Percentiles rank a stretch among this genome's conserved stretches.
Evolutionary conservation across 2,329 filamentous ascomycete genomes (phyloP).

Genomic region (Trichocomaceae sp.): DNA sequence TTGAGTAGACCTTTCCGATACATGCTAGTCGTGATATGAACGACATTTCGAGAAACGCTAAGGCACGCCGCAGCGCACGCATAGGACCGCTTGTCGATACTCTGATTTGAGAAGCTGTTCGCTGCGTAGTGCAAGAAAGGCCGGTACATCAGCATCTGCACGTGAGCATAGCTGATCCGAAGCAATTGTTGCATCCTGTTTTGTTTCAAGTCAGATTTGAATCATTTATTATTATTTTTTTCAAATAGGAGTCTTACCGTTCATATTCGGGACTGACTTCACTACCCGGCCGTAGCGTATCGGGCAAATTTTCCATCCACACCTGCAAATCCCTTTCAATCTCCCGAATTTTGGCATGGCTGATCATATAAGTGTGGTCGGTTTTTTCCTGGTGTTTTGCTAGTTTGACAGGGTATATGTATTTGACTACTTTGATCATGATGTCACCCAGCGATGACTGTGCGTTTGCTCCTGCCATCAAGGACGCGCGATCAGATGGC

Average conservation of each 20-base stretch:
- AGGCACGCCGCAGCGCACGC: conserved; percentile 61
- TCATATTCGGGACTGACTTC: conserved; percentile 69
- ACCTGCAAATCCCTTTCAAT: conserved; percentile 57
- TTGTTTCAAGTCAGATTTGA: neutral
- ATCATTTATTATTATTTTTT: neutral
- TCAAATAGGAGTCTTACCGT: conserved; percentile 51
- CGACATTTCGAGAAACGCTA: conserved; percentile 59
- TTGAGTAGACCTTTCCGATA: conserved; percentile 54
- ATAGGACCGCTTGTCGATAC: conserved; percentile 56
- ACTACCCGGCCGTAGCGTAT: conserved; percentile 69
- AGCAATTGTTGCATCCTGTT: conserved; percentile 53
- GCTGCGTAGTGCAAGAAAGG: conserved; percentile 61
- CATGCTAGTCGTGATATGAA: conserved; percentile 61
- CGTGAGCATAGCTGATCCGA: conserved; percentile 57
- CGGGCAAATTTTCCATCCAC: conserved; percentile 63
- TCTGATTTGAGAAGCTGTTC: conserved; percentile 41
- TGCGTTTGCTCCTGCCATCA: conserved; percentile 56
- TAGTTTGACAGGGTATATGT: conserved; percentile 58
- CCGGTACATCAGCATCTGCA: conserved; percentile 59
- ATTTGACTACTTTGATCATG: conserved; percentile 55
- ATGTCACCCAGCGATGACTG: conserved; percentile 54
- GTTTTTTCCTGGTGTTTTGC: conserved; percentile 37
- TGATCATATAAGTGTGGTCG: conserved; percentile 54
- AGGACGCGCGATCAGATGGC: conserved; percentile 48
- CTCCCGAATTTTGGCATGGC: conserved; percentile 58